Conservation (phyloP, 2,329 filamentous ascomycete genomes). For the Madurella fahalii region DNA sequence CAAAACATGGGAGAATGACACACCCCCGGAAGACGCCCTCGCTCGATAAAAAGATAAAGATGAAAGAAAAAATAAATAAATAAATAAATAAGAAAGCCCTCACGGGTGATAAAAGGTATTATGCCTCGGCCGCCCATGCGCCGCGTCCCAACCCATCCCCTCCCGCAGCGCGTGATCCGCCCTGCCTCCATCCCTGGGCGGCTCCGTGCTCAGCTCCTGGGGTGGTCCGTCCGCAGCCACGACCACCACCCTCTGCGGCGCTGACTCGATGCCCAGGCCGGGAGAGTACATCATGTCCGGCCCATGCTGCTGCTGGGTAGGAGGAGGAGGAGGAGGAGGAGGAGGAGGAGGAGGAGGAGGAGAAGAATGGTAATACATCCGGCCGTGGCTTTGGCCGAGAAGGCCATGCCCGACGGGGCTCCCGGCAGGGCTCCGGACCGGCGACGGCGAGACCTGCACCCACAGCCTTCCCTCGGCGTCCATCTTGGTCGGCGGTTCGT, state of each 20-base stretch:
- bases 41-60: too few species aligned
- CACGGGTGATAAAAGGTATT: constrained; percentile 25
- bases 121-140: constrained; percentile 18
- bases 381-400: background rate
- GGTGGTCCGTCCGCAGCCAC: background rate
- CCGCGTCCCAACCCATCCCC: constrained; percentile 13
- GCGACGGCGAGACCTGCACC: constrained; percentile 18
- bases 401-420: background rate
- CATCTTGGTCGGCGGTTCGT: constrained; percentile 17
- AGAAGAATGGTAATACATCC: background rate
- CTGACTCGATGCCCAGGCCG: too few species aligned
- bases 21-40: too few species aligned
- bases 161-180: background rate
- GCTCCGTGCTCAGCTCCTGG: constrained; percentile 18
- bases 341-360: background rate
- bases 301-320: too few species aligned
- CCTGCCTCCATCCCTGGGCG: background rate
- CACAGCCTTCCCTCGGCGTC: constrained; percentile 23
- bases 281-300: too few species aligned
- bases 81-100: background rate
- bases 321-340: background rate
- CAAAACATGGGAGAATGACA: too few species aligned
- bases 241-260: too few species aligned
- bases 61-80: background rate
- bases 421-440: background rate